These are phyloP conservation scores for Xylaria polymorpha DNA, from an alignment of 2,329 filamentous ascomycete genomes.

Conservation along the genomic window DNA sequence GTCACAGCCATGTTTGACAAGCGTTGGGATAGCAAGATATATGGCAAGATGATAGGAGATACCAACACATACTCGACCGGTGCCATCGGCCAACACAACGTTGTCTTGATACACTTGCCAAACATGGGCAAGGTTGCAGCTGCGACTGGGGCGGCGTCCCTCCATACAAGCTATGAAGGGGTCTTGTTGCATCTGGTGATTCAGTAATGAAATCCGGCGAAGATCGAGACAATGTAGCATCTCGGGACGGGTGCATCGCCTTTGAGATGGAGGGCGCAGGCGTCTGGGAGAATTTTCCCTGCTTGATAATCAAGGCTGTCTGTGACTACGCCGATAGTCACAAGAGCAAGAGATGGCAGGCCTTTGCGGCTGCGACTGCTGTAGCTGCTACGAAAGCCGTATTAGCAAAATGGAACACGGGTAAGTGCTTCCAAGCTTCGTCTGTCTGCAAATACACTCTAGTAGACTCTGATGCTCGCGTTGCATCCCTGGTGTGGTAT, in stretches of 20 bases:
- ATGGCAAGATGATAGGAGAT: neutral
- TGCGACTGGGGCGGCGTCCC: neutral
- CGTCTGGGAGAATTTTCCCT: constrained; percentile 13
- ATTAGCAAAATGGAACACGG: constrained; percentile 5
- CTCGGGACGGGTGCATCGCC: neutral
- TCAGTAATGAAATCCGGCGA: neutral
- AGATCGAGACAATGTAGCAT: neutral
- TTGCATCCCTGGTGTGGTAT: too few relatives aligned
- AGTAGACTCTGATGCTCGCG: too few relatives aligned
- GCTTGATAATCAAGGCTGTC: constrained; percentile 17
- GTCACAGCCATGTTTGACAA: constrained; percentile 8
- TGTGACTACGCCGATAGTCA: constrained; percentile 24
- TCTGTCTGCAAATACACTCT: too few relatives aligned
- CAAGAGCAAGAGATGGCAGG: constrained; percentile 19
- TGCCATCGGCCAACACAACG: constrained; percentile 13
- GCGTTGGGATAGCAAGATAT: neutral
- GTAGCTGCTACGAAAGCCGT: constrained; percentile 4
- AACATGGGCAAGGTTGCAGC: constrained; percentile 9
- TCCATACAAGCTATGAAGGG: neutral
- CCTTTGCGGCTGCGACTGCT: constrained; percentile 4
- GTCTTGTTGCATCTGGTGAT: constrained; percentile 10
- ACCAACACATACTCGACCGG: constrained; percentile 17
- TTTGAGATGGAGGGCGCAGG: constrained; percentile 25
- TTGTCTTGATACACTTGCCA: constrained; percentile 19
- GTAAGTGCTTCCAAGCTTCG: neutral